Base-by-base conservation (phyloP, 2,329 filamentous ascomycete species). In the Colletotrichum euphorbiae region DNA sequence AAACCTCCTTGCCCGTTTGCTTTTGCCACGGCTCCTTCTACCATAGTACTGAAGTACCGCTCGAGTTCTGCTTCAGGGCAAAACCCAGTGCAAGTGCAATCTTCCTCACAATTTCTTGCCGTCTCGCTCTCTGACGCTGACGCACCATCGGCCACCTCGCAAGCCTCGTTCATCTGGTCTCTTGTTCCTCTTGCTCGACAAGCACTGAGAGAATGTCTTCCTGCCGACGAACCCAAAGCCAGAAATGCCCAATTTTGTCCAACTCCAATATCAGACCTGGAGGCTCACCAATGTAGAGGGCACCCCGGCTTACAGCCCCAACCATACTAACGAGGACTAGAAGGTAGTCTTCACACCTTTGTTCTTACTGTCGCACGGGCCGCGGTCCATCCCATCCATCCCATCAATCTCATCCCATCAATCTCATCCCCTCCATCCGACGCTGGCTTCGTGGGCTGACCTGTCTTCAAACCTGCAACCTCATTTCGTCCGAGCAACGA, bases 301-400 rank as follows among this genome's bases (percentile, higher is more conserved):
- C n/a, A 38, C 21, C 36, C 36, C 33, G 42, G 17, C 48, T 33
- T 9, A 58, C 36, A 67, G 51, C 24, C 21, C 51, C 59, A 51
- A 42, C 56, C 15, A 38, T 45, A 33, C 64, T 38, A 67, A 51
- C 28, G 36, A 63, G 38, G 8, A 38, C 51, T 52, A 42, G 28
- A 15, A 36, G 38, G n/a, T 19, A 42, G 31, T 55, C 12, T 12
- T 54, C 24, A 24, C 54, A 51, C 21, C 61, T 66, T 65, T 69
- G 42, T 65, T 66, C 55, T 43, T 54, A 56, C 46, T 55, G n/a
- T 50, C 61, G 66, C 66, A 69, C 66, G 66, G 66, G 55, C 66
- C 62, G 48, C 66, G 21, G 42, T n/a, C 42, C 61, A 65, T 65
- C 54, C 48, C 54, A 66, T 64, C 24, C 33, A 24, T 42, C 31